phyloP scores from a whole-genome alignment of 805 yeast species.

The Candida alai region DNA sequence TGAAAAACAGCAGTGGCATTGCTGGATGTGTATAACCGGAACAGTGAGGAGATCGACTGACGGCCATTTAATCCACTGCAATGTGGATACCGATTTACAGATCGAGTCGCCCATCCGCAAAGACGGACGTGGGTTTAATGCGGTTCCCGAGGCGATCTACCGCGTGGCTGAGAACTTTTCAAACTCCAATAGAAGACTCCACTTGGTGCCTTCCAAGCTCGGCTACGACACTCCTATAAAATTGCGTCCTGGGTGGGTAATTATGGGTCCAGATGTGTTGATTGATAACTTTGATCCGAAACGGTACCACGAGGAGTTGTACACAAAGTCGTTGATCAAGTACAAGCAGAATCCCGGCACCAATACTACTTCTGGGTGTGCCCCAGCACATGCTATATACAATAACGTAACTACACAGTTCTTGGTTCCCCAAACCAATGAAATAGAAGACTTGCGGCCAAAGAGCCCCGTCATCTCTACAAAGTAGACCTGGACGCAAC shows the following conservation, averaged over 20 bases:
- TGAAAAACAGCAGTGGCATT: constrained; percentile 86
- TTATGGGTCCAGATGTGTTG: constrained; percentile 79
- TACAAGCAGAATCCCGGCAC: constrained; percentile 12
- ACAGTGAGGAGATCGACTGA: constrained; percentile 86
- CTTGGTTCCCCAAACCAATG: constrained; percentile 61
- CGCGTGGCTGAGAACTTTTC: constrained; percentile 85
- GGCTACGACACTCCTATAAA: constrained; percentile 62
- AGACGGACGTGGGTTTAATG: constrained; percentile 11
- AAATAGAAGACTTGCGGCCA: constrained; percentile 79
- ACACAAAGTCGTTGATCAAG: constrained; percentile 27
- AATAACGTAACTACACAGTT: constrained; percentile 40
- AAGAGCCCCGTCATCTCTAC: constrained; percentile 55
- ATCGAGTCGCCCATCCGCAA: constrained; percentile 44
- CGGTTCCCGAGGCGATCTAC: constrained; percentile 69
- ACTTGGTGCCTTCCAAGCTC: constrained; percentile 73
- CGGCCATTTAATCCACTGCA: constrained; percentile 83
- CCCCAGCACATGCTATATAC: too few relatives aligned
- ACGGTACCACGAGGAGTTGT: constrained; percentile 28
- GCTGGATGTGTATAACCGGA: constrained; percentile 97
- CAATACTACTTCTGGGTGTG: constrained; percentile 19
- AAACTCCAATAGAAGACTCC: constrained; percentile 75
- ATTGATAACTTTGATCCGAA: constrained; percentile 57
- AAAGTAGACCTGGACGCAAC: not conserved
- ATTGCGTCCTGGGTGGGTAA: constrained; percentile 86
- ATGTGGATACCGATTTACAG: constrained; percentile 83